These are phyloP conservation scores for Daldinia loculata DNA, from an alignment of 495 filamentous ascomycete genomes.

Conservation along the genomic window DNA sequence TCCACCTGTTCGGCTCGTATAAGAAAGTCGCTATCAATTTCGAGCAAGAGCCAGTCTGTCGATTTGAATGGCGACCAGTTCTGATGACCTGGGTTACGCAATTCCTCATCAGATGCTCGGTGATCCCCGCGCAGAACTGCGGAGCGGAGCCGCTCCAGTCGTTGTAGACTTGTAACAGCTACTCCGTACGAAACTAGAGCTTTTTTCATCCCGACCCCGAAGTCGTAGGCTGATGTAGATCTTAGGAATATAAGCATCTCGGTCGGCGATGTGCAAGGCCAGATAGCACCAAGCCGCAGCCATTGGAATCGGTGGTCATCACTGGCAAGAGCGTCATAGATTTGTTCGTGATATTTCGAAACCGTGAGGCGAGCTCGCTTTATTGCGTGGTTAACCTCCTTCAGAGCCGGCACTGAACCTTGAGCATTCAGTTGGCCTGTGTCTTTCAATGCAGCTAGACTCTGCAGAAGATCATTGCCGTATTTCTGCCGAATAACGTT, in stretches of 20 bases:
- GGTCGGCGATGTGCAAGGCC: constrained; percentile 61
- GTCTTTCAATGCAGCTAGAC: constrained; percentile 44
- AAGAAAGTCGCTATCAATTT: constrained; percentile 64
- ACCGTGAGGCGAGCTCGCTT: constrained; percentile 27
- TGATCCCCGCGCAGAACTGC: constrained; percentile 39
- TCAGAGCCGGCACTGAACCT: neutral
- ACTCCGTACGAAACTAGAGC: constrained; percentile 54
- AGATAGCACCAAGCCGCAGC: constrained; percentile 59
- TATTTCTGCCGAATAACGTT: constrained; percentile 49
- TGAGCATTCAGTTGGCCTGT: constrained; percentile 11
- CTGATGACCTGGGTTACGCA: constrained; percentile 55
- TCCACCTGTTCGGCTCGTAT: constrained; percentile 62
- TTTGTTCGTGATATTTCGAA: constrained; percentile 17
- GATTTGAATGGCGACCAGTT: constrained; percentile 59
- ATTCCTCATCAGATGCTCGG: constrained; percentile 48
- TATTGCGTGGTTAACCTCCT: constrained; percentile 41
- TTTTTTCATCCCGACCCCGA: constrained; percentile 57
- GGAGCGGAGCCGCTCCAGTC: constrained; percentile 50
- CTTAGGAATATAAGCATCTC: constrained; percentile 63
- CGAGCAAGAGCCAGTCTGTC: constrained; percentile 66
- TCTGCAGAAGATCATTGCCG: constrained; percentile 52
- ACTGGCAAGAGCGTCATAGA: constrained; percentile 42
- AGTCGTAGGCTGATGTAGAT: constrained; percentile 42
- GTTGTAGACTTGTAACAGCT: constrained; percentile 56
- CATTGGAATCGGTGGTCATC: constrained; percentile 52